phyloP scores from a whole-genome alignment of 1,139 yeast species.

The Geotrichum siamense region DNA sequence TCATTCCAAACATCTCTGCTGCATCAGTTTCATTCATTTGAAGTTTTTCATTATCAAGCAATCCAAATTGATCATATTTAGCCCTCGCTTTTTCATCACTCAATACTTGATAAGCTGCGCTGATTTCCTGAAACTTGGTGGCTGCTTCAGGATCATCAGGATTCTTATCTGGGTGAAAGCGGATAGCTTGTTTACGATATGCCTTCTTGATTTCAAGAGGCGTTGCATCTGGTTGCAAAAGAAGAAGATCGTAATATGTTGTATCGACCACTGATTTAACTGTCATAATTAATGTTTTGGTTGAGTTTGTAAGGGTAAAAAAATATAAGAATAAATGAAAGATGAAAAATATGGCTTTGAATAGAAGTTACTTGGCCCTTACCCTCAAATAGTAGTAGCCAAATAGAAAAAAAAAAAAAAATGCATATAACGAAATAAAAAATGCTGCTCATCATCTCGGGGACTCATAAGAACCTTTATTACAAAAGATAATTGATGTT shows the following conservation, averaged over 20 bases:
- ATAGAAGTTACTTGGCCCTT: too few species aligned
- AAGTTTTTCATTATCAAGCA: conserved; percentile 74
- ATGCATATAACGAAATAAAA: too few species aligned
- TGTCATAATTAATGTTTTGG: too few species aligned
- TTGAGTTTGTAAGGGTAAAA: too few species aligned
- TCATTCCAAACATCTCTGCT: conserved; percentile 69
- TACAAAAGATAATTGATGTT: too few species aligned
- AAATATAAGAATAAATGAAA: too few species aligned
- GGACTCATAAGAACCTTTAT: too few species aligned
- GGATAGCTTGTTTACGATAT: conserved; percentile 80
- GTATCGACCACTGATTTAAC: conserved; percentile 65
- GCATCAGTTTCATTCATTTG: conserved; percentile 62
- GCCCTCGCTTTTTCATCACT: conserved; percentile 66
- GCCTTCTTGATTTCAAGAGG: conserved; percentile 85
- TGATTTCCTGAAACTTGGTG: conserved; percentile 44
- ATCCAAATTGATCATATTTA: conserved; percentile 78
- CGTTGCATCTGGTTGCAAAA: conserved; percentile 61
- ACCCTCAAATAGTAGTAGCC: too few species aligned
- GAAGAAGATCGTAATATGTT: conserved; percentile 77
- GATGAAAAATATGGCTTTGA: too few species aligned
- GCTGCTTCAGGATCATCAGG: conserved; percentile 83
- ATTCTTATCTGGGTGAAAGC: conserved; percentile 91
- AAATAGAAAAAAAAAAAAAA: too few species aligned
- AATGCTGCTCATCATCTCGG: too few species aligned
- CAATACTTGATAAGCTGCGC: conserved; percentile 46